These are phyloP conservation scores for Tanozyma kutaoensis DNA, from an alignment of 805 yeast genomes.

Conservation along the genomic window DNA sequence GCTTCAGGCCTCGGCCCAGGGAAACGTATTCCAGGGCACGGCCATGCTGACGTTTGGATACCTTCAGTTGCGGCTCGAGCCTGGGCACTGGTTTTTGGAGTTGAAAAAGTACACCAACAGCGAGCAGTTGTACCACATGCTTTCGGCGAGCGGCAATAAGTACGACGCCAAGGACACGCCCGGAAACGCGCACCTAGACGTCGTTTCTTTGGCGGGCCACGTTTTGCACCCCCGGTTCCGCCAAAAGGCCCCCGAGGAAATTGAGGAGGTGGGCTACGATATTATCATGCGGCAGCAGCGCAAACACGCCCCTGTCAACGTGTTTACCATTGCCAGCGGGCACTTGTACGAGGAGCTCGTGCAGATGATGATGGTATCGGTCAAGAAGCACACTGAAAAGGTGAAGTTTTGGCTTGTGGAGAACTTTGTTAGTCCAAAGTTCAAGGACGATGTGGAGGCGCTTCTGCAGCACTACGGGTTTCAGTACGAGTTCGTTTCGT, in stretches of 20 bases:
- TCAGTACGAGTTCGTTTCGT: conserved; percentile 65
- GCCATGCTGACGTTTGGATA: conserved; percentile 80
- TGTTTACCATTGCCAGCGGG: conserved; percentile 77
- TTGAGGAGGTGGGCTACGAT: background rate
- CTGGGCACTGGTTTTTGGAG: conserved; percentile 54
- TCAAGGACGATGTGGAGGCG: conserved; percentile 45
- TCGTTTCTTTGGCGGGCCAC: conserved; percentile 32
- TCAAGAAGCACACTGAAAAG: conserved; percentile 41
- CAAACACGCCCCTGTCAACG: conserved; percentile 40
- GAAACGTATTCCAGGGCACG: conserved; percentile 35
- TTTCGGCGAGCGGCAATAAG: conserved; percentile 30
- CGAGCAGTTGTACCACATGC: conserved; percentile 7
- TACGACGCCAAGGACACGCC: conserved; percentile 15
- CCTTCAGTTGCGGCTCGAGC: conserved; percentile 60
- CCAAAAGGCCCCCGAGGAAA: background rate
- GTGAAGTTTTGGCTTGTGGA: conserved; percentile 84
- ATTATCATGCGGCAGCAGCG: conserved; percentile 1
- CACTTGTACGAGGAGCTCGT: conserved; percentile 63
- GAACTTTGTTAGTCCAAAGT: conserved; percentile 61
- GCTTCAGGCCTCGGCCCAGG: conserved; percentile 20
- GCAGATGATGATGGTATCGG: conserved; percentile 72
- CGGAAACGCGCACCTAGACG: conserved; percentile 13
- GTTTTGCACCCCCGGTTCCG: conserved; percentile 30
- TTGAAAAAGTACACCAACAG: conserved; percentile 23
- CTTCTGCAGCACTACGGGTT: conserved; percentile 49